phyloP scores from a whole-genome alignment of 1,139 yeast species.

The Kodamaea derodonti region DNA sequence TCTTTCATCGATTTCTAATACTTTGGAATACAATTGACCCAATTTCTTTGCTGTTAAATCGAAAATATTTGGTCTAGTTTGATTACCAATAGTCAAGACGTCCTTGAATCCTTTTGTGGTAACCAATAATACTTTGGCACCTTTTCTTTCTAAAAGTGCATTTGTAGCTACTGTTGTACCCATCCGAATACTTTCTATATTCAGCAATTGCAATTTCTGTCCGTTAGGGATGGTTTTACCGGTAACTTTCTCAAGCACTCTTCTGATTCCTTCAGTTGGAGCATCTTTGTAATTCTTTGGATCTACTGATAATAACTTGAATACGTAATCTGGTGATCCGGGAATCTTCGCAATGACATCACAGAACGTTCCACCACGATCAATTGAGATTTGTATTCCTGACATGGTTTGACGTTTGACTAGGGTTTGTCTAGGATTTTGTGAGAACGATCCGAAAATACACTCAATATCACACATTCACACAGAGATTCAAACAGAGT shows the following conservation, averaged over 20 bases:
- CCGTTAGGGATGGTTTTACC: conserved; percentile 45
- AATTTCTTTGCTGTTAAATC: conserved; percentile 19
- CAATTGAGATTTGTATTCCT: conserved; percentile 25
- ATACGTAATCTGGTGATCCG: conserved; percentile 33
- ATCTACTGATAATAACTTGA: conserved; percentile 79
- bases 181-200: conserved; percentile 18
- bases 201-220: conserved; percentile 19
- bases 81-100: conserved; percentile 37
- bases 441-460: neutral
- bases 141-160: conserved; percentile 35
- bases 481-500: too few species aligned
- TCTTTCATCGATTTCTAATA: conserved; percentile 40
- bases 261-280: conserved; percentile 84
- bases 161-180: conserved; percentile 24
- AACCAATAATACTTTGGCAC: conserved; percentile 46
- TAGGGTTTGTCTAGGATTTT: neutral
- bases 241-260: conserved; percentile 61
- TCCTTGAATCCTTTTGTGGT: conserved; percentile 53
- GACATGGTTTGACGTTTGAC: neutral
- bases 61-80: conserved; percentile 19
- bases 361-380: conserved; percentile 86
- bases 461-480: too few species aligned
- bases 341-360: conserved; percentile 63
- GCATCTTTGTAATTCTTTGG: conserved; percentile 86
- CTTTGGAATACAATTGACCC: conserved; percentile 29